Evolutionary conservation across 352 stramenopile species (phyloP), one percentile per base, ranked within the genome.

Genomic region (Globisporangium perplexum): DNA sequence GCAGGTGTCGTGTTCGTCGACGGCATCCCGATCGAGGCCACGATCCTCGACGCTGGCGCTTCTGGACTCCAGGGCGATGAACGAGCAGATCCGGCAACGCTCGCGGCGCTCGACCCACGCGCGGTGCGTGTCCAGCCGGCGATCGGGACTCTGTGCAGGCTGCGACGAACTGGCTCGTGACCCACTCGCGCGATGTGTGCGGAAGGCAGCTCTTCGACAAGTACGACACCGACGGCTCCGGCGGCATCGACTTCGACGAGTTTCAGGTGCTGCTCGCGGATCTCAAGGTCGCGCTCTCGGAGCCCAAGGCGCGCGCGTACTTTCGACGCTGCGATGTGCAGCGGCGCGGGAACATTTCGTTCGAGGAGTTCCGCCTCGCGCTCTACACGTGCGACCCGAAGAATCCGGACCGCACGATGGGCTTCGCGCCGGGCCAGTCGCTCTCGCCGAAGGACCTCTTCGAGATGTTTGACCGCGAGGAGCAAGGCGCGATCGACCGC

Each of bases 361-460:
- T 91, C 53, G 80, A 90, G 7, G 83, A 93, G 56, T 91, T 91
- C 48, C 70, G 80, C 12, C 47, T 93, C 39, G 80, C 83, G 43
- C 56, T 93, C 23, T 93, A 83, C 66, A 81, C 80, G 41, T 91
- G 77, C 57, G 83, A 93, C 63, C 80, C 83, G 14, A 88, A 88
- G 60, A 83, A 93, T 48, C 83, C 80, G 7, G 74, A 62, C 14
- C 76, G 78, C 7, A 89, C 78, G 1, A 72, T 56, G 35, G 83
- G 83, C 36, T 93, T 93, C 47, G 68, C 77, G 0, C 77, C 83
- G 0, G 78, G 78, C 1, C 80, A 90, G 54, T 71, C 76, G n/a
- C 46, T 93, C 12, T 74, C 72, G 2, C 80, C 80, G 0, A 93
- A 91, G 23, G 80, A 93, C 53, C 15, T 91, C 28, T 93, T 93